A percentile compares a stretch with the other conserved stretches of the same genome.
Conservation (phyloP, 2,329 filamentous ascomycete genomes). For the Aspergillus flavus region DNA sequence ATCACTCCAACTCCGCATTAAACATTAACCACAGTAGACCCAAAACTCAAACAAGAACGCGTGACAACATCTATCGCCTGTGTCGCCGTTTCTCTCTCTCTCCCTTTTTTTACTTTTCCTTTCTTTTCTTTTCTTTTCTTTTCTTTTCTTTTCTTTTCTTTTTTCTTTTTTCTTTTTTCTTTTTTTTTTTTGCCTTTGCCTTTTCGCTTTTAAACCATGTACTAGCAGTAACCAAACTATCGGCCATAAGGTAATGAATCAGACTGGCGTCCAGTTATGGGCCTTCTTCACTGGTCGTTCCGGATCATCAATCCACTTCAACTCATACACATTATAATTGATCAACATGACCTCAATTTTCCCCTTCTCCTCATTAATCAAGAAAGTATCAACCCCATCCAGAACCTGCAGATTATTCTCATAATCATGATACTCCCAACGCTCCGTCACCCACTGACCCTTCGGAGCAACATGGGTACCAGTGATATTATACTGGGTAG, state of each 20-base stretch:
- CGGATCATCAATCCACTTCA: not conserved
- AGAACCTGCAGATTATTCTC: constrained; percentile 3
- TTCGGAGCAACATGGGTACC: constrained; percentile 8
- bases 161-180: no score
- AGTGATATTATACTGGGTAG: constrained; percentile 9
- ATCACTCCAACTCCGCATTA: no score
- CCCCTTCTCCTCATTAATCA: constrained; percentile 6
- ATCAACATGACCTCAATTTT: constrained; percentile 15
- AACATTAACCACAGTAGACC: no score
- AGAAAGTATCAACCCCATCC: constrained; percentile 13
- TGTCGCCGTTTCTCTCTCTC: no score
- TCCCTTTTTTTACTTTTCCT: fast-evolving
- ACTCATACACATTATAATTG: constrained; percentile 7
- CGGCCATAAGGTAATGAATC: not conserved
- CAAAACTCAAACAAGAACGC: no score
- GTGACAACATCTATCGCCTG: no score
- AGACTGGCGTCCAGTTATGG: not conserved
- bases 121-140: no score
- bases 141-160: no score
- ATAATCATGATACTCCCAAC: constrained; percentile 12
- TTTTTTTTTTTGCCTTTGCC: no score
- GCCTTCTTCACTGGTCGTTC: not conserved
- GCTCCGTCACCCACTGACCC: constrained; percentile 12
- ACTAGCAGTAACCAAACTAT: no score
- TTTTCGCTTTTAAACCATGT: no score